Conservation (phyloP, 176 grass and related monocot genomes). For the barley (Hordeum vulgare) region DNA sequence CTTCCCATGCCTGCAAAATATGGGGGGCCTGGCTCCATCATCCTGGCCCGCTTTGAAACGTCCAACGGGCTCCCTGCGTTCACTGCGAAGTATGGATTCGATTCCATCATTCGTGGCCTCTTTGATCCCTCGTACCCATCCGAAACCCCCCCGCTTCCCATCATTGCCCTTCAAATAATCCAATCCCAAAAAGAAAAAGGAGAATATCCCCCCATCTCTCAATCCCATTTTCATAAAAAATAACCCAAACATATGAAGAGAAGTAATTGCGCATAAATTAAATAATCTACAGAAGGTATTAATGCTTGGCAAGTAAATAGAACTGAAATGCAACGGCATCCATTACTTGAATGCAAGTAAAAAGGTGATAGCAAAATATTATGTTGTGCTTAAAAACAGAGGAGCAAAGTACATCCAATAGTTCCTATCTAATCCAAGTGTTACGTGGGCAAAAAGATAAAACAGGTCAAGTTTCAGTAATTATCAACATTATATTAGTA, state of each 20-base stretch:
- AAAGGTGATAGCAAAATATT: not conserved
- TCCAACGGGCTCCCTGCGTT: constrained; percentile 49
- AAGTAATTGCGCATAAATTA: constrained; percentile 2
- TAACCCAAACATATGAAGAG: constrained; percentile 47
- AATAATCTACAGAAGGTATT: not conserved
- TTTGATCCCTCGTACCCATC: constrained; percentile 97
- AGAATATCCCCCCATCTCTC: constrained; percentile 77
- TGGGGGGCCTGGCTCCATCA: constrained; percentile 47
- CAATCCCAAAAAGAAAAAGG: constrained; percentile 77
- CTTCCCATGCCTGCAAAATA: constrained; percentile 49
- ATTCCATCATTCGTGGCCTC: constrained; percentile 98
- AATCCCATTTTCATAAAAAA: constrained; percentile 66
- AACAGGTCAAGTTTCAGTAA: not conserved
- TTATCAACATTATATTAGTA: not conserved
- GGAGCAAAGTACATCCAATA: not conserved
- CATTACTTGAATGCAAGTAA: not conserved
- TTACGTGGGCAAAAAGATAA: not conserved
- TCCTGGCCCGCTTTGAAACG: constrained; percentile 73
- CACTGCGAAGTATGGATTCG: constrained; percentile 99
- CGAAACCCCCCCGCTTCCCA: constrained; percentile 80
- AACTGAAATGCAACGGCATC: not conserved
- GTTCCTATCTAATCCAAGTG: not conserved
- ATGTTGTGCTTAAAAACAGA: not conserved
- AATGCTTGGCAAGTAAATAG: not conserved
- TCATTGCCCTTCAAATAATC: constrained; percentile 89